A percentile compares a stretch with the other conserved stretches of the same genome.
phyloP scores from a whole-genome alignment of 805 yeast species.

The Spathaspora girioi region DNA sequence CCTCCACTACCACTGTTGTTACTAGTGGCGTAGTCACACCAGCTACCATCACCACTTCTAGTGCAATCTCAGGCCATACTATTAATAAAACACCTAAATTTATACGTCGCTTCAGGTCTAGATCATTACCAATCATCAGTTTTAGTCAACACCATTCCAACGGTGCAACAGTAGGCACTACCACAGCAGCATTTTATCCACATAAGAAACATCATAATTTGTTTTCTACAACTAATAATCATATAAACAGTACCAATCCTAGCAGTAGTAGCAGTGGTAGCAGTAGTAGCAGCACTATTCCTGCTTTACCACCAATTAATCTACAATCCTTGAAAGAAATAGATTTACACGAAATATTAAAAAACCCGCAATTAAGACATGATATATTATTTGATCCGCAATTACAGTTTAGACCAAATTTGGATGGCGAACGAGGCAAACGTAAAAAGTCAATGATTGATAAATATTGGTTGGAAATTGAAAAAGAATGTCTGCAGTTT shows the following conservation, averaged over 20 bases:
- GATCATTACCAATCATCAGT: constrained; percentile 41
- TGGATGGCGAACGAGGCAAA: constrained; percentile 87
- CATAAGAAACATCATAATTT: constrained; percentile 4
- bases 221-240: background rate
- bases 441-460: constrained; percentile 74
- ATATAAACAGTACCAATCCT: background rate
- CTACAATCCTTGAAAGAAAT: constrained; percentile 78
- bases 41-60: constrained; percentile 1
- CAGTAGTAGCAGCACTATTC: constrained; percentile 13
- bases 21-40: constrained; percentile 3
- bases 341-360: constrained; percentile 81
- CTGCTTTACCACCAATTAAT: constrained; percentile 78
- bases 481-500: constrained; percentile 56
- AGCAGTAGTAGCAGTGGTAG: background rate
- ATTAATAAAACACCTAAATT: constrained; percentile 28
- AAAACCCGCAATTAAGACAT: constrained; percentile 89
- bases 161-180: background rate
- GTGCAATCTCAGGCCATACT: constrained; percentile 1
- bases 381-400: constrained; percentile 91
- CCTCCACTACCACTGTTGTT: background rate
- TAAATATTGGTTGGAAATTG: constrained; percentile 78
- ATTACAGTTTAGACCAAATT: constrained; percentile 83
- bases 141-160: constrained; percentile 15
- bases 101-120: constrained; percentile 33
- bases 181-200: constrained; percentile 4